Base-by-base conservation (phyloP, 2,329 filamentous ascomycete species). In the Colletotrichum horii region DNA sequence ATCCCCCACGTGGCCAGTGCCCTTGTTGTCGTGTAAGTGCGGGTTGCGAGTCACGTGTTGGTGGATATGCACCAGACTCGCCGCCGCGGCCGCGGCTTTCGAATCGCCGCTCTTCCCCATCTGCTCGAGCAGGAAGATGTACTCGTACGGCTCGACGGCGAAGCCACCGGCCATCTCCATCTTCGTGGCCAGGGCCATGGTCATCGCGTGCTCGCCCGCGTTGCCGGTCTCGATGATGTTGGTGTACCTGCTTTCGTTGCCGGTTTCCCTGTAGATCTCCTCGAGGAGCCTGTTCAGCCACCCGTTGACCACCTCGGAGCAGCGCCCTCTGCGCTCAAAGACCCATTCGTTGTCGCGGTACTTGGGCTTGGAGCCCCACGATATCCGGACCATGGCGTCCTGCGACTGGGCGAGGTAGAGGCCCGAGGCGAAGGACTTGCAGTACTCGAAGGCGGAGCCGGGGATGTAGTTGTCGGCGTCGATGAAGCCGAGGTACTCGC, bases 381-480 rank as follows among this genome's bases (percentile, higher is more conserved):
- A 68, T 15, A 73, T 56, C 14, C 70, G 55, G 6, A 73, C 70
- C 65, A 73, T 73, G 55, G 64, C 64, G 16, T 73, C 55, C 12
- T n/a, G 22, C 1, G 56, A 36, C 15, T 36, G 26, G 26, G 52
- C 55, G 4, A 55, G 36, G 36, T 69, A 56, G 7, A 73, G 56
- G 1, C 64, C 55, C 4, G 70, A 65, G 11, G 70, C 70, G 12
- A 61, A 73, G 28, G 52, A 48, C 28, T 73, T 61, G 28, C 65
- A 73, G 55, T 73, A 73, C 36, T 73, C 70, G 22, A 68, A 56
- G 30, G 68, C 56, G 36, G 65, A 68, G 11, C 70, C 55, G n/a
- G 70, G 70, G 26, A 61, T 36, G 22, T 73, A 69, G 64, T 73
- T 73, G 64, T 73, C 65, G 6, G 64, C 70, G 7, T 73, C 70